Base-by-base conservation (phyloP, 352 stramenopile species). In the Phytophthora uliginosa region DNA sequence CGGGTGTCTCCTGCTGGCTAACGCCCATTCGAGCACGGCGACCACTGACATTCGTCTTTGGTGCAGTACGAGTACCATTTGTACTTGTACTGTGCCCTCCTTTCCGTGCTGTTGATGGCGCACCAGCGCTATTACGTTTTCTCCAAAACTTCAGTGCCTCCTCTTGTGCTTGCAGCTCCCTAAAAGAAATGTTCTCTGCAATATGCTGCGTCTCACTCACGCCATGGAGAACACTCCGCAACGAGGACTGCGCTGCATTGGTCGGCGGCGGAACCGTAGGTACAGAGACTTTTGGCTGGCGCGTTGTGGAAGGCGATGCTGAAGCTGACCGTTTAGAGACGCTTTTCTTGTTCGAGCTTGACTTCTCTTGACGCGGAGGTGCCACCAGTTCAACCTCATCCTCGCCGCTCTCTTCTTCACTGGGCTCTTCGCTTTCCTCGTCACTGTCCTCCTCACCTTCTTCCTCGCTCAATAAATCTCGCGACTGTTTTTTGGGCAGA, bases 101-200 rank as follows among this genome's bases (percentile, higher is more conserved):
- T n/a, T 74, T 78, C 2, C 42, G 63, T 18, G 48, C 22, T 61
- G 65, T 59, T 7, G 60, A 70, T n/a, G 59, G n/a, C 4, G 31
- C 40, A 53, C 22, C 57, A 10, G 38, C 48, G 3, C 13, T 54
- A 20, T 57, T 45, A 18, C 78, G 67, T 28, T 73, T 77, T 48
- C 85, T 84, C 70, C 85, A 83, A 36, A 74, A 74, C 17, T 68
- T 69, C 20, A 84, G 60, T n/a, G 82, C 60, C 40, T 83, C 73
- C 9, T 90, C 76, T 66, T 90, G 83, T 12, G 78, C 81, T 63
- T 90, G 83, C 18, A 87, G 65, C 58, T 88, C 78, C 18, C 59
- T 57, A 36, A 86, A 71, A 18, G 83, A 83, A 57, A 90, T 72
- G 34, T 69, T 76, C 48, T 90, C 80, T n/a, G 68, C 66, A 10